Base-by-base conservation (phyloP, 768 basidiomycete species). In the Lentinula raphanica region DNA sequence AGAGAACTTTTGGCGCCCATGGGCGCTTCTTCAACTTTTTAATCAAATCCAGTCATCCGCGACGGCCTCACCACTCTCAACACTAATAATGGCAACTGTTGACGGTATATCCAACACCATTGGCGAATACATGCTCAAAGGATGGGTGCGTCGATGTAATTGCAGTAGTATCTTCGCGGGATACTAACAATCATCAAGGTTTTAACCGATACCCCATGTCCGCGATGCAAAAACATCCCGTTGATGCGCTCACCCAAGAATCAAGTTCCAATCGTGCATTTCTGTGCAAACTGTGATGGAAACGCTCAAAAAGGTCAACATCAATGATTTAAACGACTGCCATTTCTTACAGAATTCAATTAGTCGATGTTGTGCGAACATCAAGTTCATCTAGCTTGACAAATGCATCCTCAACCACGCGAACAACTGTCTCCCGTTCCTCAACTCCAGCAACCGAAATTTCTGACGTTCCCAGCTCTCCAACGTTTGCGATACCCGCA, bases 371-470 rank as follows among this genome's bases (percentile, higher is more conserved):
- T 5, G 13, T n/a, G 29, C 42, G 35, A 29, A 54, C 40, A 42
- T 29, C 36, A 3, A 21, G 13, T 40, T 64, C 74, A 60, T 59
- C 69, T 66, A 61, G 71, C 59, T 50, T 74, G 60, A 72, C 76
- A 4, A 80, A 75, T 57, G 63, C 70, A 31, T 78, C 80, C 7
- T 81, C 82, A 3, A 74, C 73, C 56, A 84, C 85, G 4, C 56
- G 19, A 2, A 19, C 3, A 8, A 29, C 35, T 19, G 74, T 74
- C 42, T 88, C 89, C 29, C 79, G 84, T 17, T 73, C 83, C 44
- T 90, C 90, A 1, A 93, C 90, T 1, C 89, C 91, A 21, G 84
- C 86, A 5, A 93, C 92, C 7, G 90, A 92, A 62, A 64, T 87
- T 7, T 89, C 89, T 17, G 81, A 80, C 60, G 69, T 72, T 2